Percentiles rank a stretch among this genome's conserved stretches.
Evolutionary conservation across 345 rosid genomes (phyloP).

Genomic region (Gossypium bickii): DNA sequence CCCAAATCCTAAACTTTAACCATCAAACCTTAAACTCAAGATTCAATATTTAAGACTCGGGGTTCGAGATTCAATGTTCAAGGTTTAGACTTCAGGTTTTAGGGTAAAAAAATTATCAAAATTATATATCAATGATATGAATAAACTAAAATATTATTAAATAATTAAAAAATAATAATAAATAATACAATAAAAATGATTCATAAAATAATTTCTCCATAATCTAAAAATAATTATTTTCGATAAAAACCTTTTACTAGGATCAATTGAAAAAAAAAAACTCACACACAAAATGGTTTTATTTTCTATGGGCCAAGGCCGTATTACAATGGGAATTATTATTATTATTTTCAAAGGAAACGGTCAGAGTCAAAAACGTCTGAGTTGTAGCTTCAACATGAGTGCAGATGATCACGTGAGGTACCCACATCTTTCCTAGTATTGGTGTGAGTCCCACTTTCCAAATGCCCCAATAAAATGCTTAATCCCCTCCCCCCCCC

Average conservation of each 20-base stretch:
- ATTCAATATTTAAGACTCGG: rapidly evolving
- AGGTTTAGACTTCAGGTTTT: no score
- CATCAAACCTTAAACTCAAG: no score
- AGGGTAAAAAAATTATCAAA: no score
- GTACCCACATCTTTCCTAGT: conserved; percentile 8
- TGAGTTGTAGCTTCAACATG: not conserved
- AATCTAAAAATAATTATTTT: no score
- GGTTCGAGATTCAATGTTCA: no score
- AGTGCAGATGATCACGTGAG: conserved; percentile 22
- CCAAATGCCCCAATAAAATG: not conserved
- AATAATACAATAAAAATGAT: no score
- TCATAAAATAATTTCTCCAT: no score
- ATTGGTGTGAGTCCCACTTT: not conserved
- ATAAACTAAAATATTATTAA: no score
- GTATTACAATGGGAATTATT: not conserved
- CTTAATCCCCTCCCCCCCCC: no score
- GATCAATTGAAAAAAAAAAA: not conserved
- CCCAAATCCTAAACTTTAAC: rapidly evolving
- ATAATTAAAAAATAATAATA: rapidly evolving
- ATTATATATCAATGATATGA: no score
- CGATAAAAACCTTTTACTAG: not conserved
- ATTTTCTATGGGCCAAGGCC: not conserved
- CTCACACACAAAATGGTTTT: no score
- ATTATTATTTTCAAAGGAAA: not conserved
- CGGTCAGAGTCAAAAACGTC: conserved; percentile 17